Evolutionary conservation across 495 filamentous ascomycete species (phyloP).

Genomic region (Parathielavia hyrcaniae): DNA sequence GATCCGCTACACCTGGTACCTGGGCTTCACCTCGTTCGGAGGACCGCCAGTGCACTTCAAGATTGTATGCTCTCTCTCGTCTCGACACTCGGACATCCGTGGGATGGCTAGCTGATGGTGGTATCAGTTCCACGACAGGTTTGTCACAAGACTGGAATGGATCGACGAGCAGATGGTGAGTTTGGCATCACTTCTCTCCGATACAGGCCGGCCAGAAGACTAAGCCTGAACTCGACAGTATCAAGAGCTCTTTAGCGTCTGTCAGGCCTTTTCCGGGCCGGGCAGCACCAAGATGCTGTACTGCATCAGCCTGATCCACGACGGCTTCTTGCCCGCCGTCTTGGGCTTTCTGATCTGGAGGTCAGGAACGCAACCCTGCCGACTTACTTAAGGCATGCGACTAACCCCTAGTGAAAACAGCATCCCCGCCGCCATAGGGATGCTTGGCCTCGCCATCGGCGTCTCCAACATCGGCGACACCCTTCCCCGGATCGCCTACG

Average conservation of each 20-base stretch:
- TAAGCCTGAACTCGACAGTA: slow-evolving; percentile 35
- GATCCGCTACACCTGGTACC: slow-evolving; percentile 48
- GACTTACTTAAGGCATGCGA: neutral
- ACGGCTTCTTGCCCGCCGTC: slow-evolving; percentile 56
- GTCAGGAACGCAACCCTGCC: neutral
- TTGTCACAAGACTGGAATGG: slow-evolving; percentile 62
- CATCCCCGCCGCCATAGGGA: slow-evolving; percentile 68
- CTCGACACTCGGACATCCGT: neutral
- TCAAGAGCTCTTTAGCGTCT: slow-evolving; percentile 75
- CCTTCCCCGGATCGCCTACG: slow-evolving; percentile 62
- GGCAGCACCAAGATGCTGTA: slow-evolving; percentile 76
- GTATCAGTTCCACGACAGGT: slow-evolving; percentile 52
- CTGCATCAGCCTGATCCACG: slow-evolving; percentile 61
- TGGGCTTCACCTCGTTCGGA: slow-evolving; percentile 61
- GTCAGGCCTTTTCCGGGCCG: slow-evolving; percentile 68
- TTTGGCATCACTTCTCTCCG: neutral
- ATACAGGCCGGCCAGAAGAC: slow-evolving; percentile 45
- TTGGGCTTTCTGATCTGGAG: slow-evolving; percentile 62
- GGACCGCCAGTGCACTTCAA: slow-evolving; percentile 59
- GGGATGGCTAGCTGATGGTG: neutral
- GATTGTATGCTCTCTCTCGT: slow-evolving; percentile 33
- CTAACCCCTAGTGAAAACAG: slow-evolving; percentile 24
- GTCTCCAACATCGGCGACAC: slow-evolving; percentile 54
- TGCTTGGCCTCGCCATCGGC: slow-evolving; percentile 66
- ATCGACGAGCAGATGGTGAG: slow-evolving; percentile 60